Evolutionary conservation across 495 filamentous ascomycete genomes (phyloP).

Genomic region (Hyphodiscus hymeniophilus): DNA sequence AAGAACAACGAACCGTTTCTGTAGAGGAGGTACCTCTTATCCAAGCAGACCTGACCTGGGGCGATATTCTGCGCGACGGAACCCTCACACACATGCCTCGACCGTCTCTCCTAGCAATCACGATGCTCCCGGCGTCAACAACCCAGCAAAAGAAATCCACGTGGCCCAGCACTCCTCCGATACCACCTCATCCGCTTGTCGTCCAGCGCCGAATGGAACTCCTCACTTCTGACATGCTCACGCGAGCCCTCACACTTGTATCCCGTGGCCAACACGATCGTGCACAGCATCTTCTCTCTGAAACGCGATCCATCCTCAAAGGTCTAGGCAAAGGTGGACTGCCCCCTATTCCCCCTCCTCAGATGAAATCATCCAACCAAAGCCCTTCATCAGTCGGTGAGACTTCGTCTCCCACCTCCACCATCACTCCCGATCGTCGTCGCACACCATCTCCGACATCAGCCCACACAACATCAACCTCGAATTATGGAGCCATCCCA

Average conservation of each 20-base stretch:
- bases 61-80: constrained; percentile 89
- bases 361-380: constrained; percentile 18
- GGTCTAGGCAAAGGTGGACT: constrained; percentile 92
- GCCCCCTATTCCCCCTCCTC: constrained; percentile 69
- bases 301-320: constrained; percentile 92
- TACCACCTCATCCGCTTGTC: constrained; percentile 90
- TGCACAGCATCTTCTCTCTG: constrained; percentile 80
- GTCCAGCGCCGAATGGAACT: constrained; percentile 98
- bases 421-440: constrained; percentile 28
- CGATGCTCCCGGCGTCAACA: constrained; percentile 78
- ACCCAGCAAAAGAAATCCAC: constrained; percentile 44
- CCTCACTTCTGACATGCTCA: constrained; percentile 96
- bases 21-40: constrained; percentile 95
- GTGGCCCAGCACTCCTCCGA: constrained; percentile 63
- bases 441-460: constrained; percentile 38
- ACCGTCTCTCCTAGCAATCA: constrained; percentile 92
- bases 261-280: constrained; percentile 88
- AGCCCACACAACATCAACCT: constrained; percentile 37
- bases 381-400: neutral
- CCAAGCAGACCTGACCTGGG: constrained; percentile 89
- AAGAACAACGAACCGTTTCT: constrained; percentile 74
- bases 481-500: constrained; percentile 17
- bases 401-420: constrained; percentile 21
- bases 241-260: constrained; percentile 82
- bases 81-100: constrained; percentile 79